These are phyloP conservation scores for Lactifluus subvellereus DNA, from an alignment of 768 basidiomycete species.

Conservation along the genomic window DNA sequence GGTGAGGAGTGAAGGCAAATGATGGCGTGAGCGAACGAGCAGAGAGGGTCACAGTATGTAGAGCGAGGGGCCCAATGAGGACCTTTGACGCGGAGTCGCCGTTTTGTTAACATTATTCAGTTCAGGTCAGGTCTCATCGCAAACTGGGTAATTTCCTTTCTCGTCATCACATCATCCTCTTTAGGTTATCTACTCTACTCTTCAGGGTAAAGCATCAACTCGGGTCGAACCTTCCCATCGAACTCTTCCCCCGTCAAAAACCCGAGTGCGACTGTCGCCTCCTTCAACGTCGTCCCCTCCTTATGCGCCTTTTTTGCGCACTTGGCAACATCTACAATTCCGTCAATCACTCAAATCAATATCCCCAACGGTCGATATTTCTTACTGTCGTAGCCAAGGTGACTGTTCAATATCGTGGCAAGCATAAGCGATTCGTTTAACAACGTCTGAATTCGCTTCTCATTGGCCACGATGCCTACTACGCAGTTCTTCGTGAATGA, in stretches of 20 bases:
- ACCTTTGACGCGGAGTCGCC: slow-evolving; percentile 23
- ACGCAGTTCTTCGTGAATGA: slow-evolving; percentile 98
- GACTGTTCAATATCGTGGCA: slow-evolving; percentile 93
- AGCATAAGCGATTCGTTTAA: slow-evolving; percentile 97
- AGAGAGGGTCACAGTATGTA: not conserved
- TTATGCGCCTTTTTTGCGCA: slow-evolving; percentile 99
- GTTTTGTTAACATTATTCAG: slow-evolving; percentile 18
- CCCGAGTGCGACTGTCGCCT: slow-evolving; percentile 85
- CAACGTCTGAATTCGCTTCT: slow-evolving; percentile 82
- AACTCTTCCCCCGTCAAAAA: slow-evolving; percentile 88
- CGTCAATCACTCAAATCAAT: slow-evolving; percentile 17
- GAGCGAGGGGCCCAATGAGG: slow-evolving; percentile 14
- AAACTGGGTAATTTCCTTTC: slow-evolving; percentile 21
- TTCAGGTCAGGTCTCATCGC: slow-evolving; percentile 17
- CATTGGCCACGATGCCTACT: slow-evolving; percentile 93
- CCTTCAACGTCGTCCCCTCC: slow-evolving; percentile 94
- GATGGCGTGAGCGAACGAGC: not conserved
- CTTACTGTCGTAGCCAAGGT: slow-evolving; percentile 96
- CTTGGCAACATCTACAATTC: slow-evolving; percentile 80
- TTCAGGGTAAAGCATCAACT: slow-evolving; percentile 80
- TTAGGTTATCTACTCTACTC: slow-evolving; percentile 12
- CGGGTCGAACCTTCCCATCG: slow-evolving; percentile 87
- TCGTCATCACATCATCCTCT: slow-evolving; percentile 8
- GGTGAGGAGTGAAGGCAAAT: not conserved
- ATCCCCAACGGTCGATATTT: slow-evolving; percentile 17